Conservation (phyloP, 1,139 yeast genomes). For the Hemisphaericaspora xylofermentans region DNA sequence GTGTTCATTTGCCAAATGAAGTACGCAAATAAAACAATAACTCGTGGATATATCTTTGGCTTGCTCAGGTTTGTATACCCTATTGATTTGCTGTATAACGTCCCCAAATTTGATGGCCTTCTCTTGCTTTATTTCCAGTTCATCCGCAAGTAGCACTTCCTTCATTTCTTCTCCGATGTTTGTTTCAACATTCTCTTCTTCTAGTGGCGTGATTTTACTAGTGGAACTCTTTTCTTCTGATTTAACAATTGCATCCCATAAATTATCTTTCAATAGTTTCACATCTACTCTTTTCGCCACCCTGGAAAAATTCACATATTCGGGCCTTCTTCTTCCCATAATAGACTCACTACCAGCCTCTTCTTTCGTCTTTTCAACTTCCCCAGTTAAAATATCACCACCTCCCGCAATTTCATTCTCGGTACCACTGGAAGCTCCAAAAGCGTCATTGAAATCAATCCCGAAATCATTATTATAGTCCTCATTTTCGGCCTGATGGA, state of each 20-base stretch:
- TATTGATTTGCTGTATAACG: conserved; percentile 51
- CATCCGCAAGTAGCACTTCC: too few species aligned
- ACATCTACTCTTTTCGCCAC: conserved; percentile 87
- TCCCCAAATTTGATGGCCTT: conserved; percentile 39
- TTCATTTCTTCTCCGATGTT: conserved; percentile 7
- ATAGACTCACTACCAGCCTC: conserved; percentile 29
- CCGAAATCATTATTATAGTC: conserved; percentile 43
- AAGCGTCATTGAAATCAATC: conserved; percentile 47
- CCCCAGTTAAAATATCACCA: conserved; percentile 24
- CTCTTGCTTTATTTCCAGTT: conserved; percentile 5
- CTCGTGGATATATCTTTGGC: conserved; percentile 77
- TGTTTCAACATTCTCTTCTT: conserved; percentile 9
- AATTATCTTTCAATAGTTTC: conserved; percentile 70
- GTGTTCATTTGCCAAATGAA: conserved; percentile 89
- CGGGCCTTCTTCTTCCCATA: conserved; percentile 52
- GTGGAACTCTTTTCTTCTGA: conserved; percentile 14
- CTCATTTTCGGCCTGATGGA: conserved; percentile 47
- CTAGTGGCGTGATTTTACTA: too few species aligned
- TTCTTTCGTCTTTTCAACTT: conserved; percentile 11
- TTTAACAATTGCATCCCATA: conserved; percentile 63
- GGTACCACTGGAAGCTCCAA: conserved; percentile 23
- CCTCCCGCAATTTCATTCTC: conserved; percentile 17
- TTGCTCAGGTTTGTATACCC: conserved; percentile 51
- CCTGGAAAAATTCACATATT: conserved; percentile 71
- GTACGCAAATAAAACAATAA: conserved; percentile 79